Base-by-base conservation (phyloP, 768 basidiomycete genomes). In the Collybia nuda region DNA sequence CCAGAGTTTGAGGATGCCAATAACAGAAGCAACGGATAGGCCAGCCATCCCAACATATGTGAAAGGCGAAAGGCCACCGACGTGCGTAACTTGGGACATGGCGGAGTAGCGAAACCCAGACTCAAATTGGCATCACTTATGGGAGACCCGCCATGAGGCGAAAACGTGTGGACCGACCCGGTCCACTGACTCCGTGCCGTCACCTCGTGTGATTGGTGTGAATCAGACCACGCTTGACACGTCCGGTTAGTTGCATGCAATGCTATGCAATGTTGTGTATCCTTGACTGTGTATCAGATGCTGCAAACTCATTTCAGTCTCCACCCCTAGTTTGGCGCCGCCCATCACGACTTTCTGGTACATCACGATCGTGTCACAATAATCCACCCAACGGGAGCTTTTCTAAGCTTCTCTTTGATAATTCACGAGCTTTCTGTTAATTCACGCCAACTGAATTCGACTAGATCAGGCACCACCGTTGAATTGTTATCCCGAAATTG, bases 101-200 rank as follows among this genome's bases (percentile, higher is more conserved):
- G 51, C 47, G 29, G 52, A 47, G 54, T 52, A 45, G 40, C 44
- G 53, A 47, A 49, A 35, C 49, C 38, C 22, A 50, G 23, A 47
- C 36, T 54, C 44, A 44, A 51, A 50, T 50, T 40, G 40, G 9
- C 47, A 51, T 40, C 48, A 54, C 43, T 56, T 62, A 46, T 59
- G 47, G 44, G 50, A 32, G 36, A 32, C 46, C 43, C 47, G 40
- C 55, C 63, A 68, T 68, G 69, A 67, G 69, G 69, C 63, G 51
- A 32, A 48, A 63, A 63, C 67, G 67, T 71, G 68, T 61, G 54
- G 38, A 41, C 56, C 54, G 52, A 41, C 50, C 44, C 44, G 46
- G 51, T 57, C 48, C 40, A 48, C 48, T 56, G 24, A 56, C 51
- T 56, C 46, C 35, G 50, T 43, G 48, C 53, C 28, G 19, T 43